phyloP scores from a whole-genome alignment of 768 basidiomycete genomes.

The Phaeotremella skinneri region DNA sequence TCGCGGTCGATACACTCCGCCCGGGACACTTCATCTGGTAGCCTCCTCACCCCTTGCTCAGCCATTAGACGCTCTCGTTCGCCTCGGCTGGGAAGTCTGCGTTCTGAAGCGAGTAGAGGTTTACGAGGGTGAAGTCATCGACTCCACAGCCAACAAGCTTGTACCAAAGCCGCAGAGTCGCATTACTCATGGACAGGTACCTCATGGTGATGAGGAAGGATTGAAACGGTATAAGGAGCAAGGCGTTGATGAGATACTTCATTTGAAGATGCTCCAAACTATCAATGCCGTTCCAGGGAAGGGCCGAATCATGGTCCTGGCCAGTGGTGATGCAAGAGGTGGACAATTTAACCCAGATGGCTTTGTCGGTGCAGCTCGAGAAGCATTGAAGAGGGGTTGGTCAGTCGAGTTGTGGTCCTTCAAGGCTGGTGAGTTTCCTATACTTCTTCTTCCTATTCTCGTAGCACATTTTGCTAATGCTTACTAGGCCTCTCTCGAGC shows the following conservation, averaged over 20 bases:
- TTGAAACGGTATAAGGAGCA: constrained; percentile 62
- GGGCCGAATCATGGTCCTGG: constrained; percentile 71
- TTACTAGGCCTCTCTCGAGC: constrained; percentile 34
- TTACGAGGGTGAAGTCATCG: constrained; percentile 38
- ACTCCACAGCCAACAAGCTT: constrained; percentile 25
- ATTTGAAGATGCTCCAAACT: constrained; percentile 86
- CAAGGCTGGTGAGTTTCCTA: constrained; percentile 60
- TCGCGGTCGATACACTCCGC: constrained; percentile 39
- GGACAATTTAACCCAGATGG: constrained; percentile 92
- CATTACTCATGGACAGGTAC: neutral
- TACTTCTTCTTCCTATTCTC: no score
- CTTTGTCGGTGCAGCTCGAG: constrained; percentile 80
- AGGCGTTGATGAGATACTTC: constrained; percentile 90
- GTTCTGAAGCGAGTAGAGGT: constrained; percentile 47
- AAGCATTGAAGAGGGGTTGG: constrained; percentile 87
- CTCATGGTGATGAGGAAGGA: constrained; percentile 7
- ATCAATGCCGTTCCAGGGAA: constrained; percentile 56
- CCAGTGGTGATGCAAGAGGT: constrained; percentile 89
- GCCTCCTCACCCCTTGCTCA: constrained; percentile 46
- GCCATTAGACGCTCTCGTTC: constrained; percentile 43
- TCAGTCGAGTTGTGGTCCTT: constrained; percentile 91
- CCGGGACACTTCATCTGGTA: constrained; percentile 45
- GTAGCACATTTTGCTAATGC: neutral
- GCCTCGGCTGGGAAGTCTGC: constrained; percentile 47
- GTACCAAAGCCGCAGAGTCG: constrained; percentile 18